Base-by-base conservation (phyloP, 768 basidiomycete genomes). In the Lentinus brumalis region DNA sequence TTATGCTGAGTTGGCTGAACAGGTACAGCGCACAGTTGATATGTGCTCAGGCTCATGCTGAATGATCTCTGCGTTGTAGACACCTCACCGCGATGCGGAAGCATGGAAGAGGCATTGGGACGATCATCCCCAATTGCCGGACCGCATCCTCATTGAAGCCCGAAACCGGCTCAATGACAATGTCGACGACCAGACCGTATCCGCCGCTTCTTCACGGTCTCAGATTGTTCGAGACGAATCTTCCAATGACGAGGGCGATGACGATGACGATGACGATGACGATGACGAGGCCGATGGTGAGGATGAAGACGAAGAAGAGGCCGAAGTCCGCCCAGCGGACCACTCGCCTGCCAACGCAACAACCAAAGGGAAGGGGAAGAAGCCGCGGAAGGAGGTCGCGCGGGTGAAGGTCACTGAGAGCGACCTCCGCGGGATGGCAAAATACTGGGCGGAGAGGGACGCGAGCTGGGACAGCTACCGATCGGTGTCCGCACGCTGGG, bases 91-190 rank as follows among this genome's bases (percentile, higher is more conserved):
- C 21, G 45, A 38, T n/a, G 44, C 32, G 16, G 47, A 50, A 6
- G 53, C 59, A 31, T 60, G 59, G 59, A 41, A 50, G 39, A 39
- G 41, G 9, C 59, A 60, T 26, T 60, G 59, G 59, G 59, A 60
- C 29, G 50, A 56, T 11, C 4, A 50, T 18, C 59, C 59, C 7
- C 16, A 54, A 18, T 4, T 60, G 18, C 47, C 59, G 2, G 59
- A 56, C 15, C 46, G 26, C 10, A 55, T 60, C 11, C 29, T 41
- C 40, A 56, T 50, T 41, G 59, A 60, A 14, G 54, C 26, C 9
- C 42, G 54, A 10, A 40, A 40, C 38, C 16, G 32, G 4, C 16
- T 12, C 21, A 35, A n/a, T 14, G 41, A 14, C 51, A 31, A 38
- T 26, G 2, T 26, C 21, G 21, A 26, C 21, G 21, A 26, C 21